Base-by-base conservation (phyloP, 2,329 filamentous ascomycete species). In the Anthostomella pinea region DNA sequence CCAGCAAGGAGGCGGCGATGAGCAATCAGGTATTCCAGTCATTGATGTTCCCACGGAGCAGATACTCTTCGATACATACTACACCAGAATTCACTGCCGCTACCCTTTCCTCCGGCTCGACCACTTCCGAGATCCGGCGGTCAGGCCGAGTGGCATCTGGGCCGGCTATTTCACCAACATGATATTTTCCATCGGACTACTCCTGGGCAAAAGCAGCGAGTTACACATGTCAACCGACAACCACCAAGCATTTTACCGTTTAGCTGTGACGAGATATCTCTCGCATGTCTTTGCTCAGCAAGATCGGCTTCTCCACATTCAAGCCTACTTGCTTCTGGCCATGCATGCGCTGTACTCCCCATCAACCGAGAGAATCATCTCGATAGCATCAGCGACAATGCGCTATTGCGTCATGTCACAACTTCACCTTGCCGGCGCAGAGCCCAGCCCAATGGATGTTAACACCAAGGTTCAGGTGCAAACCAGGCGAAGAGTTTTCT, bases 361-460 rank as follows among this genome's bases (percentile, higher is more conserved):
- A 4, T 57, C 55, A 6, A 52, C 46, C 1, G 52, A 57, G 9
- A 37, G 45, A n/a, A 52, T 60, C 23, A 39, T 59, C 10, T 46
- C 53, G 3, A 34, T 59, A 11, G 39, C 53, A 0, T 53, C 55
- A 1, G 44, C 46, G 0, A 43, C 53, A 2, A 51, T 56, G 36
- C 51, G 57, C 8, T 54, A 46, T 36, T 60, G 57, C 34, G 50
- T 57, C 21, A 46, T 52, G 39, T 33, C 45, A 4, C 54, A 56
- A 31, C 44, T 59, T 3, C 53, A 60, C 31, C 43, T 53, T 7
- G 46, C 35, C 8, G 51, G 50, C 10, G 41, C 46, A 1, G 57
- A 58, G 30, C 42, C 45, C 0, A 29, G 32, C 7, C 19, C 38
- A 7, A 8, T 16, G 13, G 24, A 33, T 27, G 29, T 23, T 16